These are phyloP conservation scores for Nicotiana knightiana DNA, from an alignment of 257 asterid species.

Conservation along the genomic window DNA sequence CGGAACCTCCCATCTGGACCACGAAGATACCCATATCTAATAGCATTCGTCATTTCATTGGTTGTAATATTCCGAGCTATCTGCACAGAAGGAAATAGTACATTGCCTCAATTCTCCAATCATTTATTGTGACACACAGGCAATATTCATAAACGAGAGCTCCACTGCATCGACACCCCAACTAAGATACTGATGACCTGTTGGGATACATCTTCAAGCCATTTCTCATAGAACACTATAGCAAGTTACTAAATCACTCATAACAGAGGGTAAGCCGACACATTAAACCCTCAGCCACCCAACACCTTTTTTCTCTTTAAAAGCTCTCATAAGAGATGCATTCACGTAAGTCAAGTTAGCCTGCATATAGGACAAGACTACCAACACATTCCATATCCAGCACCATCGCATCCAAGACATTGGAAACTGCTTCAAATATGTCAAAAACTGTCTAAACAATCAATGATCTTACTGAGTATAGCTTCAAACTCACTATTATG, in stretches of 20 bases:
- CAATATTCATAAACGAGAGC: not conserved
- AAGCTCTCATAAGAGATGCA: not conserved
- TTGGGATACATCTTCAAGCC: not conserved
- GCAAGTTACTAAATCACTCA: not conserved
- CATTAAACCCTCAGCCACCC: not conserved
- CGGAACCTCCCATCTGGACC: constrained; percentile 90
- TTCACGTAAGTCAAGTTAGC: not conserved
- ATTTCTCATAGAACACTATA: not conserved
- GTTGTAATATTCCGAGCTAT: constrained; percentile 86
- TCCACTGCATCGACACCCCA: not conserved
- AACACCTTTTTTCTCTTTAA: not conserved
- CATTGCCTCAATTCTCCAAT: not conserved
- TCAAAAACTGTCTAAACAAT: not conserved
- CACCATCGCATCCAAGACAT: not conserved
- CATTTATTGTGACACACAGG: not conserved
- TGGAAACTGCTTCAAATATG: not conserved
- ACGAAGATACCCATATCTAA: constrained; percentile 80
- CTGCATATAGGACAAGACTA: not conserved
- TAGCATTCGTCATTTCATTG: constrained; percentile 77
- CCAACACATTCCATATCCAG: not conserved
- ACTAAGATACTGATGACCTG: not conserved
- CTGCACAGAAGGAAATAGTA: constrained; percentile 30
- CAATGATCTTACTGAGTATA: not conserved
- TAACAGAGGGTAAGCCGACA: not conserved
- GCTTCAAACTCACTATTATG: not conserved